Evolutionary conservation across 2,329 filamentous ascomycete genomes (phyloP).

Genomic region (Talaromyces albobiverticillius): DNA sequence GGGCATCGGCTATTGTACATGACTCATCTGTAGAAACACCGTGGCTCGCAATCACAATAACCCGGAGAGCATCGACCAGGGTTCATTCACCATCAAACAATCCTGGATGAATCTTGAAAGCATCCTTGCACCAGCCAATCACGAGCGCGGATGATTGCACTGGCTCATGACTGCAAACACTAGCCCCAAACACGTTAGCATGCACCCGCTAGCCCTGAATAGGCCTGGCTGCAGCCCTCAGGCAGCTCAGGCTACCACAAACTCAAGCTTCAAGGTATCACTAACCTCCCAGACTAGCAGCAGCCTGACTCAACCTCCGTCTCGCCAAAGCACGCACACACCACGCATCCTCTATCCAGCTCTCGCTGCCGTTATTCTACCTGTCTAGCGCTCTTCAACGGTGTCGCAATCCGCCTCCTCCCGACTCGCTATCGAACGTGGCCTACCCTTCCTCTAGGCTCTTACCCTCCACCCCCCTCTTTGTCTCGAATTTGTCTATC

Average conservation of each 20-base stretch:
- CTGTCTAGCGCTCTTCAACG: not conserved
- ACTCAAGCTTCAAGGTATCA: not conserved
- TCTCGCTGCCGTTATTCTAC: not conserved
- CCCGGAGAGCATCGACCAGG: no score
- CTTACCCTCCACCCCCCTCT: not conserved
- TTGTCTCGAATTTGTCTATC: slow-evolving; percentile 5
- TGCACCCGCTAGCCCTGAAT: not conserved
- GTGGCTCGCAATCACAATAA: no score
- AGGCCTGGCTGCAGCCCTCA: not conserved
- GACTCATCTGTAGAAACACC: not conserved
- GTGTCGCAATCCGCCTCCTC: not conserved
- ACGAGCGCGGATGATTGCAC: no score
- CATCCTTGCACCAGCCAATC: no score
- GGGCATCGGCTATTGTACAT: not conserved
- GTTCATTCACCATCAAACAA: no score
- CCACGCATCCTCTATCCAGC: not conserved
- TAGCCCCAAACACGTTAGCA: not conserved
- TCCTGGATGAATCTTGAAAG: no score
- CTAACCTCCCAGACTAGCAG: not conserved
- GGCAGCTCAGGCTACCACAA: not conserved
- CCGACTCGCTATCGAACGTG: not conserved
- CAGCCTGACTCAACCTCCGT: not conserved
- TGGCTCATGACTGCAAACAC: not conserved
- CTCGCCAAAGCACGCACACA: not conserved
- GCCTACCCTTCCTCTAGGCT: not conserved